Evolutionary conservation across 2,329 filamentous ascomycete species (phyloP).

Genomic region (Sporothrix schenckii): DNA sequence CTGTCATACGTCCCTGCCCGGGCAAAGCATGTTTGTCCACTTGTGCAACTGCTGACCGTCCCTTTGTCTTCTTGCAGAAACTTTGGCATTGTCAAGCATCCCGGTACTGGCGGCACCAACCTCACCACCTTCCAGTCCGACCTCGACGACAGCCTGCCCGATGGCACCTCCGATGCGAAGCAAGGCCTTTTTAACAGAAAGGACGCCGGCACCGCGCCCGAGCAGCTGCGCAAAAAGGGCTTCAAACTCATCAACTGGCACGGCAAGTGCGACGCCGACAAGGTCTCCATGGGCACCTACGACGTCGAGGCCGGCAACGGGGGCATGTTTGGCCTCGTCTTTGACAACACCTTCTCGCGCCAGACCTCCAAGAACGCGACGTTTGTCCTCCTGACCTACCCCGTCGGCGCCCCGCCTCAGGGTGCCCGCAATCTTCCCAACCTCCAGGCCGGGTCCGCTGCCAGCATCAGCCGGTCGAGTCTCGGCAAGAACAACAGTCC

Average conservation of each 20-base stretch:
- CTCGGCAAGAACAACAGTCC: constrained; percentile 53
- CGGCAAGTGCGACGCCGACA: constrained; percentile 95
- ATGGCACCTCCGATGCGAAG: constrained; percentile 49
- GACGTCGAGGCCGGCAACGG: constrained; percentile 74
- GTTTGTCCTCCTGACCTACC: constrained; percentile 91
- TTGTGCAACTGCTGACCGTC: not conserved
- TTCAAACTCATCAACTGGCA: constrained; percentile 78
- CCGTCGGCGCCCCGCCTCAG: constrained; percentile 76
- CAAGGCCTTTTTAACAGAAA: constrained; percentile 56
- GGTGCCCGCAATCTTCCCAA: constrained; percentile 70
- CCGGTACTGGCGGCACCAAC: constrained; percentile 66
- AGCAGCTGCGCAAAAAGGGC: constrained; percentile 67
- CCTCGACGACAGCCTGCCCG: constrained; percentile 50
- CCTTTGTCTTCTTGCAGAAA: constrained; percentile 57
- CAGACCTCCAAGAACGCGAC: constrained; percentile 92
- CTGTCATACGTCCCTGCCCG: constrained; percentile 34
- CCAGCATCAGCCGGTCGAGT: constrained; percentile 54
- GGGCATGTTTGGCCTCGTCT: constrained; percentile 94
- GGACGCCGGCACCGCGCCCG: constrained; percentile 62
- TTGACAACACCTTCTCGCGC: constrained; percentile 99
- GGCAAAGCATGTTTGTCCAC: not conserved
- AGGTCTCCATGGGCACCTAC: constrained; percentile 87
- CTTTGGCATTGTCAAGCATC: constrained; percentile 97
- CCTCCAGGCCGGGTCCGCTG: constrained; percentile 49
- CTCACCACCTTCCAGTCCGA: constrained; percentile 50